Percentiles rank a stretch among this genome's conserved stretches.
These are phyloP conservation scores for Ogataea salicorniae DNA, from an alignment of 805 yeast genomes.

Conservation along the genomic window DNA sequence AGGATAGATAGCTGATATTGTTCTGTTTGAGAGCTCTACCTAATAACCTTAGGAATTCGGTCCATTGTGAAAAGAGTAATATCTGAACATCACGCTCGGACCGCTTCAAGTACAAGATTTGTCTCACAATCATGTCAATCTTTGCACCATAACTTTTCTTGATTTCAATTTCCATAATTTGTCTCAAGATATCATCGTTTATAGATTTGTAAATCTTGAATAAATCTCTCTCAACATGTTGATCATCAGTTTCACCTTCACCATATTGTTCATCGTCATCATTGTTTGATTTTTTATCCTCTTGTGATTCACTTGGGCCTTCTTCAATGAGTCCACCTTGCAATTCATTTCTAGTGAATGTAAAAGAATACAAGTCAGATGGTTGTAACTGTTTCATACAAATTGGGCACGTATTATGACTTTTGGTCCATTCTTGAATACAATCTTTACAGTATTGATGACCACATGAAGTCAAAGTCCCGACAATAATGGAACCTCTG, in stretches of 20 bases:
- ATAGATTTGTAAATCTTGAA: slow-evolving; percentile 43
- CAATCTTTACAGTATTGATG: slow-evolving; percentile 87
- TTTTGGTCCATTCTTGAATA: slow-evolving; percentile 60
- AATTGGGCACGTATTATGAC: slow-evolving; percentile 65
- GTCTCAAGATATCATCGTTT: slow-evolving; percentile 35
- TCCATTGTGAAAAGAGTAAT: slow-evolving; percentile 87
- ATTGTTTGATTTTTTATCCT: background rate
- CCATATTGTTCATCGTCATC: background rate
- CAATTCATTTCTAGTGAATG: slow-evolving; percentile 49
- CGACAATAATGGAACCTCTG: slow-evolving; percentile 60
- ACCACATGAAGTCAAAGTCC: slow-evolving; percentile 85
- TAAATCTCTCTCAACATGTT: slow-evolving; percentile 28
- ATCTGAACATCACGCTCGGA: slow-evolving; percentile 66
- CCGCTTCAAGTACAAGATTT: slow-evolving; percentile 56
- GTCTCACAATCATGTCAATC: slow-evolving; percentile 75
- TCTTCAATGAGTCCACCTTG: slow-evolving; percentile 41
- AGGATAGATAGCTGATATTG: slow-evolving; percentile 52
- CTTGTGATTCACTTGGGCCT: slow-evolving; percentile 9
- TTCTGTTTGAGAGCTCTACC: slow-evolving; percentile 60
- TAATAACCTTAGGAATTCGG: slow-evolving; percentile 61
- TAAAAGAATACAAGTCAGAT: slow-evolving; percentile 63
- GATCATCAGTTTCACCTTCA: background rate
- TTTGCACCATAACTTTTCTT: slow-evolving; percentile 71
- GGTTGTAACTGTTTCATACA: slow-evolving; percentile 55
- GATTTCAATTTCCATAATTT: slow-evolving; percentile 41